Percentiles rank a stretch among this genome's conserved stretches.
Evolutionary conservation across 108 stramenopile genomes (phyloP).

Genomic region (Pseudonitzschia multiseries): DNA sequence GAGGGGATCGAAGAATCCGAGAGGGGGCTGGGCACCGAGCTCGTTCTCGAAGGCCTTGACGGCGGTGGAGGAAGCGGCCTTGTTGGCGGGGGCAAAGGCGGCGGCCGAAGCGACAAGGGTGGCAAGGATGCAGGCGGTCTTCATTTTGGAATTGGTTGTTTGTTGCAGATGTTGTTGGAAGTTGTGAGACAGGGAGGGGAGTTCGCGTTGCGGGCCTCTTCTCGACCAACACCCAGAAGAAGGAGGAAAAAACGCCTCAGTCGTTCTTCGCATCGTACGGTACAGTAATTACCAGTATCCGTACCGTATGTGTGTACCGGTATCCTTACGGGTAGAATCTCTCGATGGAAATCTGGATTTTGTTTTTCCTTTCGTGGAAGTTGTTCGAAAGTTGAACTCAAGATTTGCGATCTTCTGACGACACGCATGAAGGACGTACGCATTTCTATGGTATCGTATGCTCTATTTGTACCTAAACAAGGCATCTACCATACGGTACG

Average conservation of each 20-base stretch:
- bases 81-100: slow-evolving; percentile 65
- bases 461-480: too few relatives aligned
- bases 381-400: neutral
- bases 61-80: slow-evolving; percentile 37
- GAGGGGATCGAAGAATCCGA: slow-evolving; percentile 62
- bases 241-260: neutral
- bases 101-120: slow-evolving; percentile 71
- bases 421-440: slow-evolving; percentile 6
- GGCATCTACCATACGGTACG: neutral
- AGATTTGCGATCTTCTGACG: slow-evolving; percentile 4
- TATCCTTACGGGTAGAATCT: neutral
- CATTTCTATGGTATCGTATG: neutral
- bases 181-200: neutral
- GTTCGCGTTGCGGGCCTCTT: neutral
- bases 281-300: neutral
- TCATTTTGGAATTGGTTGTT: slow-evolving; percentile 41
- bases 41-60: slow-evolving; percentile 71
- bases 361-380: neutral
- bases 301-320: too few relatives aligned
- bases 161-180: neutral
- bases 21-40: slow-evolving; percentile 76
- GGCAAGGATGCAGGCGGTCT: slow-evolving; percentile 56
- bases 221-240: neutral
- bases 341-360: neutral
- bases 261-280: too few relatives aligned